phyloP scores from a whole-genome alignment of 345 rosid genomes.

The Odontarrhena argentea region DNA sequence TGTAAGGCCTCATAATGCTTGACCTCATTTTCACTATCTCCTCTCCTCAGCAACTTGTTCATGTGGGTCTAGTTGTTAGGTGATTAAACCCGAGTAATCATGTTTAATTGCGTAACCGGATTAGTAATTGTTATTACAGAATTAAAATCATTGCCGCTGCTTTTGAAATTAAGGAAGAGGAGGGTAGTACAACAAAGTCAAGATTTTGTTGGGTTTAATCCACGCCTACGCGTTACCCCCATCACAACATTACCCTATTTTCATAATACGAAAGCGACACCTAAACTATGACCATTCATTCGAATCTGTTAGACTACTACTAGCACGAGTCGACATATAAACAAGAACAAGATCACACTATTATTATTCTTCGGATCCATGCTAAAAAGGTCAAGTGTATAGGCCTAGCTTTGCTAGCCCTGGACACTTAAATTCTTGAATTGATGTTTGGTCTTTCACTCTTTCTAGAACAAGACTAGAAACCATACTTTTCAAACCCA shows the following conservation, averaged over 20 bases:
- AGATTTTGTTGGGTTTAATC: slow-evolving; percentile 12
- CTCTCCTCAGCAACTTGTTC: slow-evolving; percentile 20
- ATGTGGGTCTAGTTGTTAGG: slow-evolving; percentile 37
- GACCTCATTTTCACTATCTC: too few species aligned
- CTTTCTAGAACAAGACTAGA: slow-evolving; percentile 35
- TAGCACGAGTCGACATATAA: too few species aligned
- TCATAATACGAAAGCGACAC: slow-evolving; percentile 8
- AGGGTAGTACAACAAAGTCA: background rate
- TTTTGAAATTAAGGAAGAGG: slow-evolving; percentile 18
- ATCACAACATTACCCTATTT: background rate
- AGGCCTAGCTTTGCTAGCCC: background rate
- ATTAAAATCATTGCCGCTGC: slow-evolving; percentile 13
- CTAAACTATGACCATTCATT: slow-evolving; percentile 6
- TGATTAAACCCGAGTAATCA: slow-evolving; percentile 27
- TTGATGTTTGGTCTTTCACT: slow-evolving; percentile 16
- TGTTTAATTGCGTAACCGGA: slow-evolving; percentile 34
- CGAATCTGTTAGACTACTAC: too few species aligned
- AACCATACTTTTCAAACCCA: background rate
- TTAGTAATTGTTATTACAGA: slow-evolving; percentile 13
- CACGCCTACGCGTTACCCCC: slow-evolving; percentile 31
- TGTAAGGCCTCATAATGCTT: too few species aligned
- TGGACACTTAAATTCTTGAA: slow-evolving; percentile 20
- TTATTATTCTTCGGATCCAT: background rate
- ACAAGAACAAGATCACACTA: too few species aligned
- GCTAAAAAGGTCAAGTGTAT: background rate